Evolutionary conservation across 805 yeast genomes (phyloP).

Genomic region (Metschnikowia kofuensis): DNA sequence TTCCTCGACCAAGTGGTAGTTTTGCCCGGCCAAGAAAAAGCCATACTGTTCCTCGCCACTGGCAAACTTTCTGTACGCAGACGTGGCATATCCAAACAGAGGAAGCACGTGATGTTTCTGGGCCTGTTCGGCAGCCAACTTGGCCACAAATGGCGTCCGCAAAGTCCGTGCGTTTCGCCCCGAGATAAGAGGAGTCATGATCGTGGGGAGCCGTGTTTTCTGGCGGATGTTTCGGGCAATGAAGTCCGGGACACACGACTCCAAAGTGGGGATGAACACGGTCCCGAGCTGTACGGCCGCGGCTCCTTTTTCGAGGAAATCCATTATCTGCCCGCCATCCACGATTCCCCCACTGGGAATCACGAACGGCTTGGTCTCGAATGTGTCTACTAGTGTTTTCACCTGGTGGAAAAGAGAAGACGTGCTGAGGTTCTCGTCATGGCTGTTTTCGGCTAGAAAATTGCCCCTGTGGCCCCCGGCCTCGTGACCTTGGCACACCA

Average conservation of each 20-base stretch:
- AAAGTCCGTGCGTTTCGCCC: conserved; percentile 40
- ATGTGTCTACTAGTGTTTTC: conserved; percentile 1
- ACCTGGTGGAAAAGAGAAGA: conserved; percentile 25
- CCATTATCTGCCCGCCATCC: conserved; percentile 27
- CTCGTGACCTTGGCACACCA: conserved; percentile 56
- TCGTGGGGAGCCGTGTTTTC: conserved; percentile 18
- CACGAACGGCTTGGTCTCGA: conserved; percentile 24
- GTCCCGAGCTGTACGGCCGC: conserved; percentile 59
- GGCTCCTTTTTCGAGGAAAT: conserved; percentile 41
- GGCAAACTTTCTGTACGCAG: conserved; percentile 28
- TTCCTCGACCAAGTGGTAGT: conserved; percentile 24
- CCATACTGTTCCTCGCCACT: conserved; percentile 19
- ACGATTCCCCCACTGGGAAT: conserved; percentile 57
- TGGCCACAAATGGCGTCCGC: conserved; percentile 32
- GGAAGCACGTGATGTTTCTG: conserved; percentile 22
- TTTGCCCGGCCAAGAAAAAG: conserved; percentile 37
- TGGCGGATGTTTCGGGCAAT: conserved; percentile 14
- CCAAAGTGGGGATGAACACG: conserved; percentile 40
- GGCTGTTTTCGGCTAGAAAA: conserved; percentile 24
- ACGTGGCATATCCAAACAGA: conserved; percentile 33
- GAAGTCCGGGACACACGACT: conserved; percentile 21
- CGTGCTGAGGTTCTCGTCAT: conserved; percentile 38
- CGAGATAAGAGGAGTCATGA: conserved; percentile 34
- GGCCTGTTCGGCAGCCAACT: conserved; percentile 14
- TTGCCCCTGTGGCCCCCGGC: conserved; percentile 68